These are phyloP conservation scores for Komagataella pseudopastoris DNA, from an alignment of 805 yeast species.

Conservation along the genomic window DNA sequence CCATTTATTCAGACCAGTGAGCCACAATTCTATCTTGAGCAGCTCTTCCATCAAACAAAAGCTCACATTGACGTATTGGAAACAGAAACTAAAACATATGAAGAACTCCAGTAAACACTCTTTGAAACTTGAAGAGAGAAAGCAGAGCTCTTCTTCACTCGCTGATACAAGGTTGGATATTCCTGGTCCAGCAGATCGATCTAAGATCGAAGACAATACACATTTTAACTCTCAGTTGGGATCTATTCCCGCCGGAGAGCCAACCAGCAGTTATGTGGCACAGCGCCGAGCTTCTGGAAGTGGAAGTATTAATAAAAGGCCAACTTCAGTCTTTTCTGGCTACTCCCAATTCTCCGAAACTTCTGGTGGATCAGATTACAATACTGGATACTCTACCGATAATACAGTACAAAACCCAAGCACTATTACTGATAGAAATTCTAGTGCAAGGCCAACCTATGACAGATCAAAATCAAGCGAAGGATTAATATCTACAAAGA, in stretches of 20 bases:
- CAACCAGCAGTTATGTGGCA: neutral
- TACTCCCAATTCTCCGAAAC: conserved; percentile 38
- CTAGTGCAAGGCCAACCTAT: conserved; percentile 10
- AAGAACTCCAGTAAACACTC: neutral
- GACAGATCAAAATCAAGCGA: conserved; percentile 19
- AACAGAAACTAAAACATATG: neutral
- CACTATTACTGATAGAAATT: neutral
- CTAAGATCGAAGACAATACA: neutral
- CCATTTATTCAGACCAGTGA: neutral
- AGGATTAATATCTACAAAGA: conserved; percentile 12
- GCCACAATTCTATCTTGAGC: neutral
- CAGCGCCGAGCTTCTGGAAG: neutral
- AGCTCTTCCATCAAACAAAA: neutral
- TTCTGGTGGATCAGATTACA: conserved; percentile 28
- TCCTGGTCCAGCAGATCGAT: neutral
- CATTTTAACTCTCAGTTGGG: neutral
- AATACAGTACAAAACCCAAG: conserved; percentile 1
- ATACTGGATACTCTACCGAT: conserved; percentile 22
- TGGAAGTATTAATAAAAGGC: conserved; percentile 18
- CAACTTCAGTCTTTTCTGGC: conserved; percentile 38
- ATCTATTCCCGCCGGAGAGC: neutral
- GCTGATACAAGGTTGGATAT: neutral
- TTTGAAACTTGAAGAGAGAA: neutral
- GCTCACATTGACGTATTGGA: conserved; percentile 1
- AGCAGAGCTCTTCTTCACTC: neutral